Evolutionary conservation across 352 stramenopile genomes (phyloP), one percentile per base, ranked within the genome.

Genomic region (Phytopythium cucurbitacearum): DNA sequence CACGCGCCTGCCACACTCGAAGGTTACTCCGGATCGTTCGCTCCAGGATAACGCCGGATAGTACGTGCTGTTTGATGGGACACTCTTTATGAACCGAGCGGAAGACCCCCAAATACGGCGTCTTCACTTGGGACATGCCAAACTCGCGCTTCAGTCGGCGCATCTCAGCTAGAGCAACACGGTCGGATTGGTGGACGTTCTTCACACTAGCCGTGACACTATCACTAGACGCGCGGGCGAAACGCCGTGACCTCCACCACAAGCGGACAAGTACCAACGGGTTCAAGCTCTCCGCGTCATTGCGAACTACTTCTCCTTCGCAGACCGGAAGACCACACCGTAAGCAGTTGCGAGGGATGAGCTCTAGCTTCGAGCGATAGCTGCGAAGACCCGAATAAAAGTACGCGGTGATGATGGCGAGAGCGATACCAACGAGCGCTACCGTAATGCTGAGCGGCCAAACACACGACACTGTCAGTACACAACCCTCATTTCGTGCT

Each of bases 291-390:
- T 69, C 78, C 33, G 80, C 71, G 34, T 87, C 73, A 33, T 76
- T 87, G 10, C 64, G 65, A 36, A 79, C 63, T 10, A 51, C 51
- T 11, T 87, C 78, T 13, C 67, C 57, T 28, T 91, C 77, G 7
- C 84, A 54, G 15, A 91, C 77, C 4, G 80, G 80, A 7, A 89
- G 56, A 0, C 80, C 77, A 36, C 80, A 91, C 0, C 65, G 59
- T 10, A 87, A 49, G 41, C 80, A 91, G 37, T 91, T 91, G 43
- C 80, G 76, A 7, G 80, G 80, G 39, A 91, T 91, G 5, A 88
- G 56, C 39, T 75, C 58, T 0, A 91, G 51, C 51, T 91, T 91
- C 13, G 67, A 37, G 9, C 67, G 65, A 60, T 91, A 91, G 51
- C 60, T 85, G 5, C 71, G 71, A 64, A 87, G 76, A 7, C 80